These are phyloP conservation scores for Ajuga reptans DNA, from an alignment of 305 asterid genomes.

Conservation along the genomic window DNA sequence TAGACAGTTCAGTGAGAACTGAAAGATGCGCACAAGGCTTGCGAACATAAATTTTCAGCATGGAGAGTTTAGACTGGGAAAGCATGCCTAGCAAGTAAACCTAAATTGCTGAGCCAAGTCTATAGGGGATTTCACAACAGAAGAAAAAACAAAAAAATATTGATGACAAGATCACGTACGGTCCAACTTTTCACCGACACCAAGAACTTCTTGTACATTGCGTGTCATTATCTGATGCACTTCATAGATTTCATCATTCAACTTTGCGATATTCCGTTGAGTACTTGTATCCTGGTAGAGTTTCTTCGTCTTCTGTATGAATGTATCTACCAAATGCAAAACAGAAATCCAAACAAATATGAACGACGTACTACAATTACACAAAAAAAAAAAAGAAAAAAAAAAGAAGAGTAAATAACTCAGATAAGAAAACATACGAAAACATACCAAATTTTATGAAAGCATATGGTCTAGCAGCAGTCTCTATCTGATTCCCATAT, in stretches of 20 bases:
- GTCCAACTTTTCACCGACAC: conserved; percentile 96
- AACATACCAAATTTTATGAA: conserved; percentile 78
- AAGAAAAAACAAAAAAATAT: not conserved
- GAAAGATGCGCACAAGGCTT: not conserved
- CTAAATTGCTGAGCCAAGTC: not conserved
- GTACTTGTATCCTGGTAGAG: conserved; percentile 77
- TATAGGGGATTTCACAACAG: not conserved
- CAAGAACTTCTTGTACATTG: conserved; percentile 95
- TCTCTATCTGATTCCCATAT: conserved; percentile 80
- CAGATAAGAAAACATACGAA: conserved; percentile 29
- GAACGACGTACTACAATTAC: not conserved
- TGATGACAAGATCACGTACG: conserved; percentile 29
- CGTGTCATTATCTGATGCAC: conserved; percentile 99
- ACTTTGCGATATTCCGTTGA: conserved; percentile 76
- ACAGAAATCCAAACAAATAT: conserved; percentile 9
- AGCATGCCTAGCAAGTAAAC: not conserved
- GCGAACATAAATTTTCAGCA: not conserved
- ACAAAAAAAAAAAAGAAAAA: not conserved
- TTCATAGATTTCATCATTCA: conserved; percentile 95
- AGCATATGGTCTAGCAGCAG: conserved; percentile 97
- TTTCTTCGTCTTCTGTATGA: conserved; percentile 86
- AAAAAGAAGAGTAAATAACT: no score
- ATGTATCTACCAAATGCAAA: conserved; percentile 56
- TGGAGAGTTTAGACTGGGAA: not conserved
- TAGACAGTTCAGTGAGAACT: not conserved